Evolutionary conservation across 2,329 filamentous ascomycete species (phyloP), one percentile per base, ranked within the genome.

Genomic region (Claviceps sorghi): DNA sequence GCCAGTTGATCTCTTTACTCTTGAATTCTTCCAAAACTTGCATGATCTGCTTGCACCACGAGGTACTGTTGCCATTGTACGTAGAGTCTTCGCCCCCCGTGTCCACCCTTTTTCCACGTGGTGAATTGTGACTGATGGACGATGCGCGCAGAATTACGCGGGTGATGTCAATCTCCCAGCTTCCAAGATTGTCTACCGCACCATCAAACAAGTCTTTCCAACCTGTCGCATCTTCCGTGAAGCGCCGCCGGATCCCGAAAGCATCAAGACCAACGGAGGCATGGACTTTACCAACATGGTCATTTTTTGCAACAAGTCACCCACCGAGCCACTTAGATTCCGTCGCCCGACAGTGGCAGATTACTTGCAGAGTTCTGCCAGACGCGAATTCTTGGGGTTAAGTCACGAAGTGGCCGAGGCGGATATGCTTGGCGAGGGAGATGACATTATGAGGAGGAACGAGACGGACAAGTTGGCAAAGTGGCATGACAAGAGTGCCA

Each of bases 231-330:
- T 95, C 60, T 98, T 89, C 77, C 84, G 93, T 56, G 93, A 98
- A 68, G 75, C 78, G 29, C 74, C 80, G 4, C 68, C 73, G 2
- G 71, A 78, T 4, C 67, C 69, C 1, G 68, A 71, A 26, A 68
- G 71, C 8, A 66, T 79, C 22, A 71, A 73, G 38, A 63, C 70
- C 43, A 67, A 72, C 43, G 67, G 72, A 19, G 73, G 72, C 2
- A 69, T 71, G 30, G 87, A 95, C 63, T 96, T 97, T 66, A 88
- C 89, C 64, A 98, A 98, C 72, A 88, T 97, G 78, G 86, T 97
- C 47, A 82, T 97, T 55, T 96, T 96, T 72, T 98, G 93, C 74
- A 82, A 79, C 54, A 91, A 89, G 68, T 73, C 70, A 11, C 53
- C 56, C 26, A 61, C 36, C 7, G 44, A 61, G 3, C 60, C 69